Base-by-base conservation (phyloP, 805 yeast species). In the Saccharomycopsis fibuligera region DNA sequence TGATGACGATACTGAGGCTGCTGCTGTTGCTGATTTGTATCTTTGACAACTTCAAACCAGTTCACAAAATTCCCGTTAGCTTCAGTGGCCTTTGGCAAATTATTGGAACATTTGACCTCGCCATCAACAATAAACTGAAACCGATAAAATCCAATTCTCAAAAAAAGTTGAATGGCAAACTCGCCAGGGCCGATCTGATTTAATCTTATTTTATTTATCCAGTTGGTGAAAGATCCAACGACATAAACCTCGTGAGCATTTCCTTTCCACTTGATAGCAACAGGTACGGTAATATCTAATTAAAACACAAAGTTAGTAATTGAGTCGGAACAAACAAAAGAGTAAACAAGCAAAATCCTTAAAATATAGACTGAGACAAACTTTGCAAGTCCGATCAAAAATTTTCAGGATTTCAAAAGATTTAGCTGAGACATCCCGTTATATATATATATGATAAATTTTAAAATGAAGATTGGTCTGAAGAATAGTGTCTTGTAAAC, bases 121-220 rank as follows among this genome's bases (percentile, higher is more conserved):
- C 90, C 90, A 61, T 90, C 97, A 41, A 90, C 93, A 50, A 91
- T 93, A 62, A 90, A 90, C 60, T 96, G 79, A 67, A 91, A 86
- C 55, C 96, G 73, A 65, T 90, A 96, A 1, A 96, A 89, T 10
- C 97, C 97, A 8, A 86, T 81, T 0, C 96, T 95, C 42, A 87
- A 67, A 35, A 86, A 86, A 44, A 87, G 69, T 44, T 86, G 84
- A 23, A 87, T 83, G 41, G 79, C 72, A 58, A 83, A 82, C 35
- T 72, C 71, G 19, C 73, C 73, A 56, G 79, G 70, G 14, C 65
- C 66, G 8, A 49, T 79, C 9, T 69, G 70, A 27, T 75, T 74
- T 57, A 93, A 69, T 36, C 95, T 95, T 61, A 91, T 89, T 97
- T 91, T 91, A 66, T 89, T 89, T 57, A 96, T 73, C 98, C 99